These are phyloP conservation scores for Colletotrichum destructivum DNA, from an alignment of 2,329 filamentous ascomycete genomes.

Conservation along the genomic window DNA sequence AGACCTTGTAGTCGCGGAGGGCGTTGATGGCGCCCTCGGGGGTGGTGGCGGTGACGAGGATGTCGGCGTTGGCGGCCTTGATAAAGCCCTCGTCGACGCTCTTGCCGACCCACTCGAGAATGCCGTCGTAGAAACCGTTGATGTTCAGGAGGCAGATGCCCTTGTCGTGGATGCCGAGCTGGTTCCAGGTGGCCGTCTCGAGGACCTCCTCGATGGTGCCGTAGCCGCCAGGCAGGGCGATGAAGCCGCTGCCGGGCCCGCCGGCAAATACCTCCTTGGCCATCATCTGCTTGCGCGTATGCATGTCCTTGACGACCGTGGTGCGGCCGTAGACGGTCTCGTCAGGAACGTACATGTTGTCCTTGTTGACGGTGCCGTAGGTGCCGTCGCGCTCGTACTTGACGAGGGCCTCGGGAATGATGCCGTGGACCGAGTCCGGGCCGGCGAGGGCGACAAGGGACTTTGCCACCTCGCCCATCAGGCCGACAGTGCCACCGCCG, in stretches of 20 bases:
- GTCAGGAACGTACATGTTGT: conserved; percentile 73
- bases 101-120: conserved; percentile 85
- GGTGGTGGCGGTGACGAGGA: conserved; percentile 82
- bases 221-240: conserved; percentile 90
- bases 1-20: conserved; percentile 82
- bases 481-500: conserved; percentile 91
- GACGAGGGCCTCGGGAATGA: conserved; percentile 91
- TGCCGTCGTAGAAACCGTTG: conserved; percentile 91
- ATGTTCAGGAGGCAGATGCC: conserved; percentile 89
- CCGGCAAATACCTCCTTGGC: conserved; percentile 87
- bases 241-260: conserved; percentile 88
- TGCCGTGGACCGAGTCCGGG: conserved; percentile 87
- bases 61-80: conserved; percentile 76
- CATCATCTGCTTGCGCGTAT: conserved; percentile 96
- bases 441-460: conserved; percentile 88
- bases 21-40: conserved; percentile 80
- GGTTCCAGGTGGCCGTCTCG: conserved; percentile 94
- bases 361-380: conserved; percentile 61
- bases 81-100: conserved; percentile 86
- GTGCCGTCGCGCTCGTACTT: conserved; percentile 80
- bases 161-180: conserved; percentile 89
- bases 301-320: conserved; percentile 95
- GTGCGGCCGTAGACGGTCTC: conserved; percentile 82
- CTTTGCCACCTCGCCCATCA: conserved; percentile 95
- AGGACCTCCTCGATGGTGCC: conserved; percentile 97